These are phyloP conservation scores for Claviceps maximensis DNA, from an alignment of 2,329 filamentous ascomycete genomes.

Conservation along the genomic window DNA sequence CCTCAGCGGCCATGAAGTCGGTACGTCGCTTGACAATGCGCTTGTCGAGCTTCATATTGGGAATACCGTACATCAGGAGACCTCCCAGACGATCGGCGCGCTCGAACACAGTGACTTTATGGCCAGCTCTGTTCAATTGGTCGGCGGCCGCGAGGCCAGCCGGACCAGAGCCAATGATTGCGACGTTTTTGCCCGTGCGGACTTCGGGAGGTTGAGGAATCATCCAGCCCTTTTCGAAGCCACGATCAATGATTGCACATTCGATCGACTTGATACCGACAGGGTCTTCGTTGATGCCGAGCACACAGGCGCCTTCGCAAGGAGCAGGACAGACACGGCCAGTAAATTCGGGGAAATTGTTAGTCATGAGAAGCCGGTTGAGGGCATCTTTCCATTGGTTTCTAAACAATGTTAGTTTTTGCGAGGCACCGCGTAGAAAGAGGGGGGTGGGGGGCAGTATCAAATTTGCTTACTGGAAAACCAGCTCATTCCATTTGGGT, in stretches of 20 bases:
- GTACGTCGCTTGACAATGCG: slow-evolving; percentile 90
- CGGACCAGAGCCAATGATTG: slow-evolving; percentile 83
- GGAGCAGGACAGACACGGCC: slow-evolving; percentile 93
- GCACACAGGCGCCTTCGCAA: slow-evolving; percentile 89
- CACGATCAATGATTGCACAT: slow-evolving; percentile 93
- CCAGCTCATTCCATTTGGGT: slow-evolving; percentile 86
- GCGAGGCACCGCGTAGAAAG: not conserved
- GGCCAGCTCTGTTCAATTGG: slow-evolving; percentile 86
- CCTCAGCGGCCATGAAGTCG: slow-evolving; percentile 87
- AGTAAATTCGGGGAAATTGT: slow-evolving; percentile 98
- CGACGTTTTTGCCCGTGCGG: slow-evolving; percentile 78
- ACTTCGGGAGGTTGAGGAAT: slow-evolving; percentile 63
- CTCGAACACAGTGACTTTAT: slow-evolving; percentile 82
- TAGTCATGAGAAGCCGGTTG: slow-evolving; percentile 85
- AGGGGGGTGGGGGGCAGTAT: not conserved
- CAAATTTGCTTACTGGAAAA: slow-evolving; percentile 33
- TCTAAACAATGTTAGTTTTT: not conserved
- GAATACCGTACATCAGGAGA: slow-evolving; percentile 95
- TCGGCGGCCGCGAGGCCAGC: slow-evolving; percentile 83
- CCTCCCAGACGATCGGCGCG: slow-evolving; percentile 82
- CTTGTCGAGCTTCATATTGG: slow-evolving; percentile 99
- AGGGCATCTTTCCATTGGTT: slow-evolving; percentile 84
- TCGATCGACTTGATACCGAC: slow-evolving; percentile 98
- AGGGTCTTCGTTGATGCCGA: slow-evolving; percentile 93
- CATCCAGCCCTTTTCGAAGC: slow-evolving; percentile 98